Base-by-base conservation (phyloP, 108 stramenopile genomes). In the Stephanodiscus minutulus region DNA sequence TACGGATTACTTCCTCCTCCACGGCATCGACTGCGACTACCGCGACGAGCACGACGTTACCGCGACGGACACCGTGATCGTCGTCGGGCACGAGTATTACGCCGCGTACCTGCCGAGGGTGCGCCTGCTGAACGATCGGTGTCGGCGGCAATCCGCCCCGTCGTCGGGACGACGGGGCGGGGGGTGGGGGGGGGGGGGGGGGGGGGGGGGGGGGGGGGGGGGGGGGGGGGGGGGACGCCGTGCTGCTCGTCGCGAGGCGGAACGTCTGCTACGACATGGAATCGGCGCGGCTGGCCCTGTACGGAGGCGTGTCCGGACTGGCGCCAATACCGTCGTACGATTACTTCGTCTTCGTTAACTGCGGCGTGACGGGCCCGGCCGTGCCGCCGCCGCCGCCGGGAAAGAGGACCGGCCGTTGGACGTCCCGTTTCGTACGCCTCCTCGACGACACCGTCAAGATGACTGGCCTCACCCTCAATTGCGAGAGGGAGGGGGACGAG, bases 301-400 rank as follows among this genome's bases (percentile, higher is more conserved):
- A 68, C 17, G 64, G 27, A 0, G 61, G 31, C 8, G 67, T 76
- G 36, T 8, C 52, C 1, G 52, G 52, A 24, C 12, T 53, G 25
- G 25, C 69, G 61, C 12, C 11, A 13, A 3, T 63, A 7, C 25
- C 46, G 20, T 13, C 1, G 0, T 76, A 76, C 41, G 75, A 76
- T 62, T 70, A 76, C 31, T 68, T 74, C 46, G 55, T 74, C 9
- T 68, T 33, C 41, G 37, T 53, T n/a, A 76, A 76, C 63, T 76
- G 75, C 54, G 75, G 75, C 15, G 48, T 52, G 3, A 35, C 58
- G 13, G 75, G 75, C 24, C 75, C 74, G 7, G 39, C 28, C 11
- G 7, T 11, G 1, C 11, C 39, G 1, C 11, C 39, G 39, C 11
- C 8, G 1, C 11, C 39, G 11, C 9, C 39, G 39, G 31, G 31